Conservation (phyloP, 1,139 yeast species). For the Lizanozyma gosingica region DNA sequence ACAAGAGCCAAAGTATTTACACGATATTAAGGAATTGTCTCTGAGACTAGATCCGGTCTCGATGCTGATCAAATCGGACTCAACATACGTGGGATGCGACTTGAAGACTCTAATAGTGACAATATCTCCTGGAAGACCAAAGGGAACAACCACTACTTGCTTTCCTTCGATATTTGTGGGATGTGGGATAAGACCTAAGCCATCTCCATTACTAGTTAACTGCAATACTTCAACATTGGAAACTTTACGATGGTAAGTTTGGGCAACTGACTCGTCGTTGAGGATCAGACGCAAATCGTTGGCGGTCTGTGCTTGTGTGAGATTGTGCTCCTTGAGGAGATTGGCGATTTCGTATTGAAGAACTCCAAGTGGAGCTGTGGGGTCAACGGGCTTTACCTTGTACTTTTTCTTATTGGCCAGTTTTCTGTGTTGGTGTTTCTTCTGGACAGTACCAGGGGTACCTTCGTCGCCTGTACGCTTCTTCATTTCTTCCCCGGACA, state of each 20-base stretch:
- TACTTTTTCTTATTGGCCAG: constrained; percentile 29
- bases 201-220: constrained; percentile 75
- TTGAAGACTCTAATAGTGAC: constrained; percentile 66
- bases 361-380: constrained; percentile 77
- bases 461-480: not conserved
- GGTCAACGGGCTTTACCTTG: constrained; percentile 57
- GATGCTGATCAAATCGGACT: constrained; percentile 62
- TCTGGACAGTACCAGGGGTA: not conserved
- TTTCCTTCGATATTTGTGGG: constrained; percentile 36
- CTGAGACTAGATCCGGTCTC: constrained; percentile 34
- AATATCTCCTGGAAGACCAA: constrained; percentile 78
- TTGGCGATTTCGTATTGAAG: constrained; percentile 65
- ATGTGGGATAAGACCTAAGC: constrained; percentile 52
- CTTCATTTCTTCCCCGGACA: not conserved
- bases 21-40: constrained; percentile 40
- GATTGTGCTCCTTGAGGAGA: constrained; percentile 34
- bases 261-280: constrained; percentile 45
- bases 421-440: constrained; percentile 6
- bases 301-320: constrained; percentile 38
- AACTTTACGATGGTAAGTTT: constrained; percentile 52
- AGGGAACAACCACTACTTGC: constrained; percentile 63
- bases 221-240: constrained; percentile 47
- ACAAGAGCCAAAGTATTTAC: constrained; percentile 40
- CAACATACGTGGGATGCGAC: constrained; percentile 69
- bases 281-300: constrained; percentile 62